These are phyloP conservation scores for Gilbertella persicaria DNA, from an alignment of 371 early-diverging fungal genomes.

Conservation along the genomic window DNA sequence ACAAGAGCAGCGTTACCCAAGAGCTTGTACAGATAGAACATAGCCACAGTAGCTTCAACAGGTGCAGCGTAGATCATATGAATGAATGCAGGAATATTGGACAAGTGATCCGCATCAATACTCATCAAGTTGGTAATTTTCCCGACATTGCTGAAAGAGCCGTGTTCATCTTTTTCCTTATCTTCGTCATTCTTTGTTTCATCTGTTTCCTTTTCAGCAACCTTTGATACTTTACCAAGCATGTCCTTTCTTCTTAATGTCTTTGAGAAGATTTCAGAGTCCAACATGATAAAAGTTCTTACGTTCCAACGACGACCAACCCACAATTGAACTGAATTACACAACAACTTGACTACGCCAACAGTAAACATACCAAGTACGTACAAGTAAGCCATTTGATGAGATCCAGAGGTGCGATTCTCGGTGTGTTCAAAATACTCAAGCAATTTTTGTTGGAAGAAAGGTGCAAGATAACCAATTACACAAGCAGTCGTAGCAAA, in stretches of 20 bases:
- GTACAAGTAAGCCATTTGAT: constrained; percentile 43
- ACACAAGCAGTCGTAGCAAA: constrained; percentile 38
- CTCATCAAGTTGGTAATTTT: constrained; percentile 84
- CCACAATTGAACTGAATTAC: constrained; percentile 46
- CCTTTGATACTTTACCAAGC: constrained; percentile 36
- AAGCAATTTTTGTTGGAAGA: constrained; percentile 47
- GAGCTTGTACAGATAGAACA: constrained; percentile 50
- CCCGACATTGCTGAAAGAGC: constrained; percentile 47
- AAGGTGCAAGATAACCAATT: constrained; percentile 37
- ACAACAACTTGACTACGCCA: constrained; percentile 37
- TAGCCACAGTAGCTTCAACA: constrained; percentile 50
- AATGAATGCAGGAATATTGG: constrained; percentile 41
- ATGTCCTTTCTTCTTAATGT: constrained; percentile 51
- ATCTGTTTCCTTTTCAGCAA: not conserved
- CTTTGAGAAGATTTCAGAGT: constrained; percentile 54
- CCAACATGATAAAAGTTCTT: constrained; percentile 48
- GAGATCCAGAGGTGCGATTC: constrained; percentile 21
- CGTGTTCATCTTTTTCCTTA: constrained; percentile 14
- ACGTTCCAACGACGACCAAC: constrained; percentile 53
- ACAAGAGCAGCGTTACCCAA: constrained; percentile 55
- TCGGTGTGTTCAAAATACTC: constrained; percentile 36
- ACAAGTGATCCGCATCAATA: constrained; percentile 69
- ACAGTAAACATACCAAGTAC: constrained; percentile 49
- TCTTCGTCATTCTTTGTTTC: constrained; percentile 13
- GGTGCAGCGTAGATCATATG: constrained; percentile 55